Percentiles rank a stretch among this genome's conserved stretches.
These are phyloP conservation scores for Hypoxylon sp. DNA, from an alignment of 2,329 filamentous ascomycete species.

Conservation along the genomic window DNA sequence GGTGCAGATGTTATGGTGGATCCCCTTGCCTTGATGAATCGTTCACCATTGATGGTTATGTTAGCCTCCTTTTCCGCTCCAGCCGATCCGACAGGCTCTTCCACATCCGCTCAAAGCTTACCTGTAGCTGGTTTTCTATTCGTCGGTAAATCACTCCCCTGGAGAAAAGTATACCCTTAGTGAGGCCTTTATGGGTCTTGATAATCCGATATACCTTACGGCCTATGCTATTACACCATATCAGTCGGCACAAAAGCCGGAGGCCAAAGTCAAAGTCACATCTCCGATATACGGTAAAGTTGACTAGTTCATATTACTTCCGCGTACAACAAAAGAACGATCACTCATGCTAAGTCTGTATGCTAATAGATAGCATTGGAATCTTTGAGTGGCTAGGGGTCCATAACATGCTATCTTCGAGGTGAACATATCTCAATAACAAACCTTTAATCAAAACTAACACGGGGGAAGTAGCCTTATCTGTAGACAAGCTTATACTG, in stretches of 20 bases:
- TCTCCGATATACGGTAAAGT: not conserved
- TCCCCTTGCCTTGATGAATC: constrained; percentile 19
- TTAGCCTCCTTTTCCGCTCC: constrained; percentile 20
- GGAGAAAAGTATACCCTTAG: not conserved
- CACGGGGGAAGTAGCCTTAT: not conserved
- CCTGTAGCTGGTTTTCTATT: constrained; percentile 10
- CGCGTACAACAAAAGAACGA: not conserved
- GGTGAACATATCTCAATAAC: not conserved
- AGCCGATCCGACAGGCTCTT: constrained; percentile 29
- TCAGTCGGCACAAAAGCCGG: not conserved
- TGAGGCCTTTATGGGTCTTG: not conserved
- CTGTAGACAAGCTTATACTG: not conserved
- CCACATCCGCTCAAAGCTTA: constrained; percentile 7
- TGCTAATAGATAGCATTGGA: not conserved
- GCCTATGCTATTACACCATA: not conserved
- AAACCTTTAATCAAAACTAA: not conserved
- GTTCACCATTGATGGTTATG: constrained; percentile 12
- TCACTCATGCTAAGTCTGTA: not conserved
- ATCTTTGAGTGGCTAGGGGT: not conserved
- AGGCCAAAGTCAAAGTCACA: not conserved
- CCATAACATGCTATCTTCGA: not conserved
- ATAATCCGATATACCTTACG: not conserved
- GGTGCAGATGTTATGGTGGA: constrained; percentile 16
- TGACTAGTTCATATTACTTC: not conserved
- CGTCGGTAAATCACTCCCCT: constrained; percentile 15